These are phyloP conservation scores for Bruguiera gymnorhiza DNA, from an alignment of 345 rosid genomes.

Conservation along the genomic window DNA sequence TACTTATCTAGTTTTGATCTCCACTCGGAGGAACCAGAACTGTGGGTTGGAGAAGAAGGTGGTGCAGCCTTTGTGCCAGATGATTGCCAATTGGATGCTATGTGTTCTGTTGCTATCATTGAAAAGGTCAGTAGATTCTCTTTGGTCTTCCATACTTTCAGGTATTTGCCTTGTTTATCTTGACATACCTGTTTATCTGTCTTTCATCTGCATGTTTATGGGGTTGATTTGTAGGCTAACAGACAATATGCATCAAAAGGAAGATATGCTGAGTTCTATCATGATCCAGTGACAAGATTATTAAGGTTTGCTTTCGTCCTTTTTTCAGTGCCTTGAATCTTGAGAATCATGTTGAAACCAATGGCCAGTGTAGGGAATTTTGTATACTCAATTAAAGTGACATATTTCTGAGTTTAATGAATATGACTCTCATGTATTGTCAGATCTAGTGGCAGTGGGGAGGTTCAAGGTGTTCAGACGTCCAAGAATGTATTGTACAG, in stretches of 20 bases:
- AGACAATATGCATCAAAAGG: constrained; percentile 53
- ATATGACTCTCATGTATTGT: constrained; percentile 8
- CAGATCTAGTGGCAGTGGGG: constrained; percentile 49
- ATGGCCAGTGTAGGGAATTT: neutral
- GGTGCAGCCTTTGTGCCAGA: constrained; percentile 79
- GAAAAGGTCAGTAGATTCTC: constrained; percentile 50
- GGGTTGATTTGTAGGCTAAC: constrained; percentile 48
- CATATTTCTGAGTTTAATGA: neutral
- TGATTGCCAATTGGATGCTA: constrained; percentile 87
- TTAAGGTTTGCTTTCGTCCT: constrained; percentile 40
- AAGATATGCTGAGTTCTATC: constrained; percentile 78
- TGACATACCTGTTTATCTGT: neutral
- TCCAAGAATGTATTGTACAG: constrained; percentile 51
- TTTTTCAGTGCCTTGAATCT: constrained; percentile 4
- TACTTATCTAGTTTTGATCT: constrained; percentile 60
- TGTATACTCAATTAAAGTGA: neutral
- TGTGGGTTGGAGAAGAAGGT: constrained; percentile 47
- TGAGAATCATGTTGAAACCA: neutral
- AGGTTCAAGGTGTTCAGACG: constrained; percentile 63
- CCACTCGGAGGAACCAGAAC: constrained; percentile 52
- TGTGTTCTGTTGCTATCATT: constrained; percentile 56
- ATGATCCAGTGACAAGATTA: constrained; percentile 66
- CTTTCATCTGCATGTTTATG: neutral
- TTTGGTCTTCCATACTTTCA: neutral
- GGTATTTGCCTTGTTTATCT: neutral